Percentiles rank a stretch among this genome's conserved stretches.
Evolutionary conservation across 2,329 filamentous ascomycete species (phyloP).

Genomic region (Lecanosticta acicola): DNA sequence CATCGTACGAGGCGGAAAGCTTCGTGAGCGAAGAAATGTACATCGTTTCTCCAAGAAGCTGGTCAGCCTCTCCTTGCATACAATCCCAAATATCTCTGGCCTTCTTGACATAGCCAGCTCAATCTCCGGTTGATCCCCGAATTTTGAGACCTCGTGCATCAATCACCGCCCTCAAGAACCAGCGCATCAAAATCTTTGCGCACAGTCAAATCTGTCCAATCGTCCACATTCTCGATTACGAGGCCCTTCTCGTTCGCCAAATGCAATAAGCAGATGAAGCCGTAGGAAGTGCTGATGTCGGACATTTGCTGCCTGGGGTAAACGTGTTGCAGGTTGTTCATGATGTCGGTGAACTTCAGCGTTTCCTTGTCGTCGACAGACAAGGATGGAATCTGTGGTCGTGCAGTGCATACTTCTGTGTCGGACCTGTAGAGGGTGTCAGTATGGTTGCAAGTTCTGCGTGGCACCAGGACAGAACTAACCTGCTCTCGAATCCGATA

Average conservation of each 20-base stretch:
- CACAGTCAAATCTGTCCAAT: slow-evolving; percentile 46
- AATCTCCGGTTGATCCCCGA: too few relatives aligned
- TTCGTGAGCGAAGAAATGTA: neutral
- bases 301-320: slow-evolving; percentile 82
- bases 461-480: neutral
- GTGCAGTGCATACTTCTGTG: slow-evolving; percentile 12
- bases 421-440: slow-evolving; percentile 4
- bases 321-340: slow-evolving; percentile 79
- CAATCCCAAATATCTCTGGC: neutral
- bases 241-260: slow-evolving; percentile 90
- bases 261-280: slow-evolving; percentile 90
- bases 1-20: neutral
- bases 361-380: slow-evolving; percentile 40
- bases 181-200: slow-evolving; percentile 37
- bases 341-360: slow-evolving; percentile 83
- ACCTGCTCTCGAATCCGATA: slow-evolving; percentile 46
- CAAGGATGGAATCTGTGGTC: slow-evolving; percentile 21
- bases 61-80: neutral
- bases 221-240: slow-evolving; percentile 60
- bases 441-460: neutral
- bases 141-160: neutral
- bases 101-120: neutral
- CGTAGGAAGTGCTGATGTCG: slow-evolving; percentile 88
- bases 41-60: neutral
- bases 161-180: slow-evolving; percentile 18